Percentiles rank a stretch among this genome's conserved stretches.
phyloP scores from a whole-genome alignment of 2,329 filamentous ascomycete species.

The Aureobasidium sp. region DNA sequence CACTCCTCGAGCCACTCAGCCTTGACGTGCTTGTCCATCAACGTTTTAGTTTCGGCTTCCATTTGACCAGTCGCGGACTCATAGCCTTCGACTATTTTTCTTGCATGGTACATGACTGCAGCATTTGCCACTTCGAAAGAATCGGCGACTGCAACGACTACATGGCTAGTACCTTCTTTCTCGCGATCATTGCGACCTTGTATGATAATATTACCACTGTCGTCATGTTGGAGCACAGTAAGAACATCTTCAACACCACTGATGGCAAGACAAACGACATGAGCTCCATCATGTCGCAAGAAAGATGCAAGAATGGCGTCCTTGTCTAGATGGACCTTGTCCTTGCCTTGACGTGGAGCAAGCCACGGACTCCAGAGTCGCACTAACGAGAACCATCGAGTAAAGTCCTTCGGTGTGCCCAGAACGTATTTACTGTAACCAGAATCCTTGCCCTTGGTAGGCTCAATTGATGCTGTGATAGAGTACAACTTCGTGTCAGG shows the following conservation, averaged over 20 bases:
- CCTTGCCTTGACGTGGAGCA: constrained; percentile 74
- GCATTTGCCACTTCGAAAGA: constrained; percentile 69
- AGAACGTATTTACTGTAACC: constrained; percentile 50
- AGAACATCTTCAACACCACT: constrained; percentile 66
- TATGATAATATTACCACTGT: constrained; percentile 59
- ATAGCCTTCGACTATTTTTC: constrained; percentile 49
- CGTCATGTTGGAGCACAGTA: constrained; percentile 60
- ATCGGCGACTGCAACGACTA: constrained; percentile 65
- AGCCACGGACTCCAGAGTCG: constrained; percentile 79
- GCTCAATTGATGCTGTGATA: constrained; percentile 49
- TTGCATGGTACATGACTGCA: constrained; percentile 81
- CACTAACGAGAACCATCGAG: constrained; percentile 75
- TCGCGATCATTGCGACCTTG: constrained; percentile 65
- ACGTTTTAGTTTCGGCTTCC: constrained; percentile 38
- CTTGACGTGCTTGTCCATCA: constrained; percentile 44
- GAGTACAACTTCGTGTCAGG: constrained; percentile 64
- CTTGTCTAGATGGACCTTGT: constrained; percentile 61
- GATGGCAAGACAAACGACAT: constrained; percentile 70
- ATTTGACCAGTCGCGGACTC: constrained; percentile 39
- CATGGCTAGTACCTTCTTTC: constrained; percentile 47
- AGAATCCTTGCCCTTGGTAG: constrained; percentile 53
- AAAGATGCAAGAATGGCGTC: constrained; percentile 76
- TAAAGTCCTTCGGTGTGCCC: constrained; percentile 56
- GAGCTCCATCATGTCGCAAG: constrained; percentile 60
- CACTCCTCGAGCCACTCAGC: constrained; percentile 71